A percentile compares a stretch with the other conserved stretches of the same genome.
Conservation (phyloP, 2,329 filamentous ascomycete species). For the Onygenales sp. region DNA sequence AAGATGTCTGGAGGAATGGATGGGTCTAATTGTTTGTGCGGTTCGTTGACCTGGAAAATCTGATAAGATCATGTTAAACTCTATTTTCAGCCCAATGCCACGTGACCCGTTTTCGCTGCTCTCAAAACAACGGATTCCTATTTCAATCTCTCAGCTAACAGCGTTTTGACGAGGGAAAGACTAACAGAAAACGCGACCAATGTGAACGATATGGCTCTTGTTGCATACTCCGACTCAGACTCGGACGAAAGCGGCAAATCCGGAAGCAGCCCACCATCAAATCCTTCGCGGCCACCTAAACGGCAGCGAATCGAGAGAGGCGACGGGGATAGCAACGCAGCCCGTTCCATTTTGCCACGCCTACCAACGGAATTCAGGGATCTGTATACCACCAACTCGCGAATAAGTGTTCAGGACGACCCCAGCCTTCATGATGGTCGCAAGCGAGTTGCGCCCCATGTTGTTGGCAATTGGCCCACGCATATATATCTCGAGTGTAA, state of each 20-base stretch:
- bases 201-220: slow-evolving; percentile 45
- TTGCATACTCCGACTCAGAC: slow-evolving; percentile 54
- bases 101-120: no score
- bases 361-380: slow-evolving; percentile 76
- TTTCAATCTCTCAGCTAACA: no score
- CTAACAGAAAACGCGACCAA: background rate
- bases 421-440: slow-evolving; percentile 78
- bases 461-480: slow-evolving; percentile 83
- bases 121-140: no score
- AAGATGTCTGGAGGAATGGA: no score
- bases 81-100: no score
- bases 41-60: no score
- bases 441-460: slow-evolving; percentile 70
- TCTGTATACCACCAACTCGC: slow-evolving; percentile 74
- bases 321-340: slow-evolving; percentile 14
- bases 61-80: no score
- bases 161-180: no score
- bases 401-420: slow-evolving; percentile 70
- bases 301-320: slow-evolving; percentile 14
- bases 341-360: slow-evolving; percentile 49
- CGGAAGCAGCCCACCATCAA: slow-evolving; percentile 6
- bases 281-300: slow-evolving; percentile 17
- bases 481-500: slow-evolving; percentile 90
- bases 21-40: no score
- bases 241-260: slow-evolving; percentile 12